Evolutionary conservation across 495 filamentous ascomycete species (phyloP).

Genomic region (Penicillium salamii): DNA sequence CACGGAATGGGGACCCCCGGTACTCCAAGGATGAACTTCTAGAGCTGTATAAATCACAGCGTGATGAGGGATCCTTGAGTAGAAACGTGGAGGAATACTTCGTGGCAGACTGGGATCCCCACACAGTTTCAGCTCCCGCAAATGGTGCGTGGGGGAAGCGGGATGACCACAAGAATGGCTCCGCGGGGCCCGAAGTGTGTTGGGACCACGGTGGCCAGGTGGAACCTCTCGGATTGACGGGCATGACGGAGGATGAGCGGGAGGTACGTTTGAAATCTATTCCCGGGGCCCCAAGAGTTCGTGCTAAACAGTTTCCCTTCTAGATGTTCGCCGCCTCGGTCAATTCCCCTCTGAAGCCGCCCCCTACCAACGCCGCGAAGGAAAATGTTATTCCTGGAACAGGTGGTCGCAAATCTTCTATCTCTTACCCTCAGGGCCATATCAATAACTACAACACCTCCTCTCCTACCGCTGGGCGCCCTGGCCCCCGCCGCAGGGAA

Average conservation of each 20-base stretch:
- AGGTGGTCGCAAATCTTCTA: conserved; percentile 70
- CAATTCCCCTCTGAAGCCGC: conserved; percentile 89
- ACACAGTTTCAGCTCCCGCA: conserved; percentile 56
- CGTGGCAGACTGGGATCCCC: conserved; percentile 73
- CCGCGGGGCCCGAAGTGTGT: conserved; percentile 73
- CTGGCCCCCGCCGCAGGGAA: conserved; percentile 75
- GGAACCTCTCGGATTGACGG: conserved; percentile 68
- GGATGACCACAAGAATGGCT: conserved; percentile 61
- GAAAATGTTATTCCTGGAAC: conserved; percentile 58
- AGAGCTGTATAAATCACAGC: conserved; percentile 64
- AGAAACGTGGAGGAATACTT: conserved; percentile 70
- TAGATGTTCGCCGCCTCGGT: conserved; percentile 80
- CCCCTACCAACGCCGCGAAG: conserved; percentile 66
- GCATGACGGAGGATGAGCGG: conserved; percentile 80
- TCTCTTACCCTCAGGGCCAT: conserved; percentile 58
- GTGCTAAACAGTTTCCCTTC: conserved; percentile 19
- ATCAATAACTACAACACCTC: conserved; percentile 44
- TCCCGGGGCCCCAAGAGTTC: conserved; percentile 8
- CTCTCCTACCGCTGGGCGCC: conserved; percentile 65
- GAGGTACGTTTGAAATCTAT: conserved; percentile 56
- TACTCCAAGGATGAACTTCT: conserved; percentile 86
- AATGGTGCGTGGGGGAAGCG: conserved; percentile 74
- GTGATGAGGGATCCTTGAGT: conserved; percentile 51
- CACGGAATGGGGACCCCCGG: conserved; percentile 61
- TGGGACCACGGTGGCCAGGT: conserved; percentile 79